phyloP scores from a whole-genome alignment of 1,284 basidiomycete species.

The Malassezia dermatis region DNA sequence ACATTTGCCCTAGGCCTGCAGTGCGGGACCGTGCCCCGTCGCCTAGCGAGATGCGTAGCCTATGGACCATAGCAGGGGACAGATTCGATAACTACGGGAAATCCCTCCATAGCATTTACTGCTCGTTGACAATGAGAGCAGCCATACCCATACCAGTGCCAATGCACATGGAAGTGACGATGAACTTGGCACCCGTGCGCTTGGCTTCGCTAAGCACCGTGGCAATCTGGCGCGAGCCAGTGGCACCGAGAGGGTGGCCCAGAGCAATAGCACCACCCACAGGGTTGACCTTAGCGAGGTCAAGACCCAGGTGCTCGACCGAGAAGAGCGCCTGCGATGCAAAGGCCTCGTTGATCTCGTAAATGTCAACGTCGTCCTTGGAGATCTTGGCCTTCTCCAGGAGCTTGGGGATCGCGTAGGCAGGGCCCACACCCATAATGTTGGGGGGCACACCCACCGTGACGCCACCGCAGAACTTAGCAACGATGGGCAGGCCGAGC shows the following conservation, averaged over 20 bases:
- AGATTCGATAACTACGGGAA: not conserved
- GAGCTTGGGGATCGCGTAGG: slow-evolving; percentile 43
- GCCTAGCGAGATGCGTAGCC: too few species aligned
- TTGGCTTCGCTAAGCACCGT: slow-evolving; percentile 70
- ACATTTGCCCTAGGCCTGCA: not conserved
- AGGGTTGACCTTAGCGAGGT: slow-evolving; percentile 51
- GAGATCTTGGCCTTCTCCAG: slow-evolving; percentile 36
- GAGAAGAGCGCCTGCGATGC: slow-evolving; percentile 52
- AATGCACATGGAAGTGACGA: slow-evolving; percentile 72
- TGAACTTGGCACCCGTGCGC: slow-evolving; percentile 55
- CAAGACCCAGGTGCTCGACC: slow-evolving; percentile 53
- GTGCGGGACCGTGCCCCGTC: too few species aligned
- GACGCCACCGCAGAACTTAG: slow-evolving; percentile 73
- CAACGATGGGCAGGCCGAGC: slow-evolving; percentile 78
- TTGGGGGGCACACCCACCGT: slow-evolving; percentile 56
- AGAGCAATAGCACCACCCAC: slow-evolving; percentile 51
- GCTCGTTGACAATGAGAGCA: slow-evolving; percentile 67
- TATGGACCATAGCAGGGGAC: too few species aligned
- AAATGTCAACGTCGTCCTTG: slow-evolving; percentile 42
- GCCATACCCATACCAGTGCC: slow-evolving; percentile 78
- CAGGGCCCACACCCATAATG: slow-evolving; percentile 48
- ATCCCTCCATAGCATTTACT: slow-evolving; percentile 16
- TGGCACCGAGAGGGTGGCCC: slow-evolving; percentile 52
- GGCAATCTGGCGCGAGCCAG: slow-evolving; percentile 71
- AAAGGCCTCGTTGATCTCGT: slow-evolving; percentile 49